phyloP scores from a whole-genome alignment of 371 early-diverging fungal species.

The Entomophthora muscae region DNA sequence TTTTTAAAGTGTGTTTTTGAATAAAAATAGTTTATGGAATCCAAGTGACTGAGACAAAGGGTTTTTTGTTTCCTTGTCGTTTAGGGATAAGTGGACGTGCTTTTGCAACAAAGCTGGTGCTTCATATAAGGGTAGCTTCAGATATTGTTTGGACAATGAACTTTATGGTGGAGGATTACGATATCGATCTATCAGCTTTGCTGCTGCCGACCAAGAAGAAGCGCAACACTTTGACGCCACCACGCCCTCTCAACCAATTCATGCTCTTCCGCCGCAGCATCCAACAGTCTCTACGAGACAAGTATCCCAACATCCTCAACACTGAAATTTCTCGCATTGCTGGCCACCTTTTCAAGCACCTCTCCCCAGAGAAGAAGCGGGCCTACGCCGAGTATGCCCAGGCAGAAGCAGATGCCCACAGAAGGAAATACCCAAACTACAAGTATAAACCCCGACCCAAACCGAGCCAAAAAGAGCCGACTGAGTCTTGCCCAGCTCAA shows the following conservation, averaged over 20 bases:
- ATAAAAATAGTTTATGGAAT: too few relatives aligned
- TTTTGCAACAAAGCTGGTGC: too few relatives aligned
- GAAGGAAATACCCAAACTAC: slow-evolving; percentile 1
- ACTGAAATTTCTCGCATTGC: background rate
- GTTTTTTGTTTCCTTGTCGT: too few relatives aligned
- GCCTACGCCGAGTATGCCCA: background rate
- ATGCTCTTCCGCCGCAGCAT: background rate
- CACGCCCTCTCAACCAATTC: slow-evolving; percentile 1
- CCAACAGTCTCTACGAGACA: background rate
- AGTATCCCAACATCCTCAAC: background rate
- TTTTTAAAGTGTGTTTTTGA: too few relatives aligned
- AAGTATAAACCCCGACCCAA: background rate
- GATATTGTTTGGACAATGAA: too few relatives aligned
- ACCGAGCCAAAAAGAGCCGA: too few relatives aligned
- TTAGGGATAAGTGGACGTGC: too few relatives aligned
- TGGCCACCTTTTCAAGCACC: background rate
- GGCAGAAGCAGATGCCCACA: background rate
- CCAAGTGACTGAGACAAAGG: too few relatives aligned
- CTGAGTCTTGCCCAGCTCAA: too few relatives aligned
- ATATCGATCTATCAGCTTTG: background rate
- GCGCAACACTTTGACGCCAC: background rate
- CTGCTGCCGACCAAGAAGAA: background rate
- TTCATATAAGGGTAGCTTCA: too few relatives aligned
- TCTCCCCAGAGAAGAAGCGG: background rate
- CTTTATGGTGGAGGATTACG: too few relatives aligned